Base-by-base conservation (phyloP, 306 rosid species). In the Mimosa pudica region DNA sequence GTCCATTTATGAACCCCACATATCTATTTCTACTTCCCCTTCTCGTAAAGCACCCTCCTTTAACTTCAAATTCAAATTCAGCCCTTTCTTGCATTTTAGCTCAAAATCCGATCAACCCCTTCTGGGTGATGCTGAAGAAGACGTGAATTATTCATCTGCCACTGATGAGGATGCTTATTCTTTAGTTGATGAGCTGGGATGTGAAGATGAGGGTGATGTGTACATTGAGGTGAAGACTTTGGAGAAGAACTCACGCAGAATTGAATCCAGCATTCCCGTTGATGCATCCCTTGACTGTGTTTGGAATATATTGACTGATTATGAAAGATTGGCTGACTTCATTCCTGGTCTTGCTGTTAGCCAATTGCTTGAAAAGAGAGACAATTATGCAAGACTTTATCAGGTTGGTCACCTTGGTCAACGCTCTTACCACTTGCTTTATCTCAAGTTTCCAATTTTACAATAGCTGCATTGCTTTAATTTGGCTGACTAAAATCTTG, bases 221-320 rank as follows among this genome's bases (percentile, higher is more conserved):
- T 63, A 13, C 74, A 79, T 91, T 77, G 90, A 84, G 70, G 87
- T 92, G 7, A 81, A 71, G 81, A 92, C 82, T 62, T 76, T 90
- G 38, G 92, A 83, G 48, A 81, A 57, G 33, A 94, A 89, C 76
- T 74, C 91, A 8, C 89, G 95, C 57, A 88, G 97, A 84, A 91
- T 94, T 47, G 79, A 77, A 71, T 86, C 97, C 5, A 83, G 74
- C 12, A 92, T 94, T 65, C 68, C 78, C 18, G 75, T 95, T 11
- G 82, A 86, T 3, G 89, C 95, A 7, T 81, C 95, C 8, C 91
- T 95, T 45, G 51, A 76, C 63, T 12, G 87, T 4, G 74, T 92
- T 73, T 95, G 97, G 97, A 83, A 35, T 66, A 79, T 91, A 18
- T 83, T 95, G 82, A 95, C 98, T 0, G 97, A 95, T 85, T 95